Conservation (phyloP, 148 eudicot species). For the Amaranthus palmeri region DNA sequence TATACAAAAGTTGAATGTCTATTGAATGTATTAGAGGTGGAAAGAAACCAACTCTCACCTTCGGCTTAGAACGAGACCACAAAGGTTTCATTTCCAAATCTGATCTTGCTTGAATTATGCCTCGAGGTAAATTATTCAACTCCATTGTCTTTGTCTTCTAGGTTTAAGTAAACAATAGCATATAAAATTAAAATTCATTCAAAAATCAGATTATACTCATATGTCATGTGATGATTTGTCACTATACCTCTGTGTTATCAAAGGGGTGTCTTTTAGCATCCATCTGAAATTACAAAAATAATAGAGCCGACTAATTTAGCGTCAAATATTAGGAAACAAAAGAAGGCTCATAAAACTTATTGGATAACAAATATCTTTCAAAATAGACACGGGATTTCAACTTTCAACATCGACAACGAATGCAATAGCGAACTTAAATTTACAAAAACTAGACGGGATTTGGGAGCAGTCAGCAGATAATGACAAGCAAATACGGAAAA, state of each 20-base stretch:
- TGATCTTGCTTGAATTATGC: slow-evolving; percentile 63
- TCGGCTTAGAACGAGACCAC: slow-evolving; percentile 55
- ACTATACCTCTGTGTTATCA: slow-evolving; percentile 47
- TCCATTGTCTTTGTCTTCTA: slow-evolving; percentile 40
- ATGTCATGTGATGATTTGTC: background rate
- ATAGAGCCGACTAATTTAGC: slow-evolving; percentile 5
- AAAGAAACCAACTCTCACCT: slow-evolving; percentile 39
- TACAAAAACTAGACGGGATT: background rate
- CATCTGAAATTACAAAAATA: slow-evolving; percentile 39
- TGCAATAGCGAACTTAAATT: background rate
- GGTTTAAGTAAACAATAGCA: background rate
- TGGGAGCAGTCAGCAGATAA: background rate
- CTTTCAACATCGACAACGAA: background rate
- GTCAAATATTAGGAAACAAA: background rate
- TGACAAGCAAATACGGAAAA: background rate
- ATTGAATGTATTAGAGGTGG: background rate
- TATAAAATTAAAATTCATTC: too few relatives aligned
- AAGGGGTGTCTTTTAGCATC: slow-evolving; percentile 61
- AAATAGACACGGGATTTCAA: too few relatives aligned
- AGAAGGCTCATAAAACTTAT: too few relatives aligned
- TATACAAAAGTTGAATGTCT: background rate
- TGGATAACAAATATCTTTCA: too few relatives aligned
- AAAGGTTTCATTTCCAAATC: slow-evolving; percentile 84
- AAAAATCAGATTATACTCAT: background rate
- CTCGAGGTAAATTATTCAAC: slow-evolving; percentile 68